These are phyloP conservation scores for Zhuliangozyma parablackwelliae DNA, from an alignment of 1,139 yeast genomes.

Conservation along the genomic window DNA sequence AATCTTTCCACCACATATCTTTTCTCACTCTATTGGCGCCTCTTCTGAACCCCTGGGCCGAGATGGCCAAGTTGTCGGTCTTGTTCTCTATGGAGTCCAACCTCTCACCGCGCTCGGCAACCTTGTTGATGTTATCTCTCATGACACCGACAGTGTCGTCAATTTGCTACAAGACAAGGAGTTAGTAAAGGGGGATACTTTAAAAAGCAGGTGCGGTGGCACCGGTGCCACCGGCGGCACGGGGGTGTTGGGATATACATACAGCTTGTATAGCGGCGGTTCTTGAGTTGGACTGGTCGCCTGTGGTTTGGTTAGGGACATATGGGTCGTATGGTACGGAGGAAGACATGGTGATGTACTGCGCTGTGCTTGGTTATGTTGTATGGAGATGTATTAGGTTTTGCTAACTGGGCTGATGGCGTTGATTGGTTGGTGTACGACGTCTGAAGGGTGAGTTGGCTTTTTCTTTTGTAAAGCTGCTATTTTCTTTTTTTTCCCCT, in stretches of 20 bases:
- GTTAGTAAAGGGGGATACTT: conserved; percentile 13
- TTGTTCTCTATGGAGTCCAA: conserved; percentile 90
- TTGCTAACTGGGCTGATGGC: neutral
- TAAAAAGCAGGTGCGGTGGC: neutral
- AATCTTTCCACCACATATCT: conserved; percentile 99
- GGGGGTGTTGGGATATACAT: conserved; percentile 24
- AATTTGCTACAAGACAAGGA: conserved; percentile 52
- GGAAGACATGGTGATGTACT: conserved; percentile 51
- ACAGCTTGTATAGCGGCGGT: conserved; percentile 86
- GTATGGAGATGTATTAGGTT: neutral
- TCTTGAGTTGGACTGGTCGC: conserved; percentile 54
- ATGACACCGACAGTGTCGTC: conserved; percentile 97
- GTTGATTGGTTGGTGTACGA: neutral
- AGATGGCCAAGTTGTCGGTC: conserved; percentile 87
- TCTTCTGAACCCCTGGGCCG: conserved; percentile 94
- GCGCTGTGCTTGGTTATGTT: neutral
- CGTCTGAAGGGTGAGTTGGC: neutral
- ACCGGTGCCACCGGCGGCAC: no score
- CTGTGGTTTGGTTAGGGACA: conserved; percentile 60
- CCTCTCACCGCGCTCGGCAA: conserved; percentile 92
- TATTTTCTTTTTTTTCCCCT: no score
- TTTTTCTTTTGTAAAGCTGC: neutral
- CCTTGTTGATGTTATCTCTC: conserved; percentile 96
- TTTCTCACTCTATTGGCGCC: conserved; percentile 97
- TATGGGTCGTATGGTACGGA: conserved; percentile 90